Evolutionary conservation across 768 basidiomycete genomes (phyloP), one percentile per base, ranked within the genome.

Genomic region (Lactarius sp.): DNA sequence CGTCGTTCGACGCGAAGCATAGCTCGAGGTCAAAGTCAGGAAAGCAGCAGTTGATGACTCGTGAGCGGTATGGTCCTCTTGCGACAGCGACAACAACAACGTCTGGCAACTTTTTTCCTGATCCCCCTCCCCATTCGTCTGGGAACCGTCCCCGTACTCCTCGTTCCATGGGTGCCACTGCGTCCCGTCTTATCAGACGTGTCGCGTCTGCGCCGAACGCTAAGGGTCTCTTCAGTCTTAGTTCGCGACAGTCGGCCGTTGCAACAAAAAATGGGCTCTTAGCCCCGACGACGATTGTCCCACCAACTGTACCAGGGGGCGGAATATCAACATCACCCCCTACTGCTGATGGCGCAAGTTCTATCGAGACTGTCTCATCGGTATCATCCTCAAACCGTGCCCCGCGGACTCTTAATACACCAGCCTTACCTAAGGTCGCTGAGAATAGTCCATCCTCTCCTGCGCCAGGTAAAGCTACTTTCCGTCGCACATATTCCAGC

Each of bases 171-270:
- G 79, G 85, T 56, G 85, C 86, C 16, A 85, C 86, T 0, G 90
- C 92, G 9, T 84, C 90, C 53, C 87, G 95, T 41, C 94, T 98
- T 77, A 86, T 98, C 36, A 88, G 96, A 57, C 87, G 96, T 54
- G 96, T 98, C 52, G 94, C 95, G 4, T 97, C 94, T 9, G 95
- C 97, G 2, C 96, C 96, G 3, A 99, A 98, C 72, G 89, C 94
- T 39, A 98, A 98, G 73, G 90, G 88, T 34, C 80, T 99, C 36
- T 94, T 98, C 73, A 78, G 80, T 44, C 76, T 84, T 51, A 76
- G 82, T 60, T 79, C 84, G 49, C 82, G 85, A 31, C 82, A 83
- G 20, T 70, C 81, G 1, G 69, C 71, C 20, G 63, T 77, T 36
- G 84, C 83, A 2, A 87, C 86, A 34, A 88, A 84, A 77, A 91